Percentiles rank a stretch among this genome's conserved stretches.
Evolutionary conservation across 1,284 basidiomycete genomes (phyloP).

Genomic region (Acaromyces ingoldii): DNA sequence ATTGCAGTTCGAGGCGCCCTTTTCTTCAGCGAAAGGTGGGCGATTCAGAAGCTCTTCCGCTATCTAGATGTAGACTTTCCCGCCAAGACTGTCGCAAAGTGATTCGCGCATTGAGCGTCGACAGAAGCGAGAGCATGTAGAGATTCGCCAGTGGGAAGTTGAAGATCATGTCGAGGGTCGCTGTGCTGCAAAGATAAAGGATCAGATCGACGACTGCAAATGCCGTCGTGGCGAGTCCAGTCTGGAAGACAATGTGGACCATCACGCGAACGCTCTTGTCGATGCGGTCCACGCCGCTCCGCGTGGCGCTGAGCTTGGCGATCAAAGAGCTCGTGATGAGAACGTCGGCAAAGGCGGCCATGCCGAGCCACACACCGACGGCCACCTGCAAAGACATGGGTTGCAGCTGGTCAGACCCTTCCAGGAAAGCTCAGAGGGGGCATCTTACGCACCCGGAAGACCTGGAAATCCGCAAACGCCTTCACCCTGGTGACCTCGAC

Average conservation of each 20-base stretch:
- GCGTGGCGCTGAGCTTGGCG: constrained; percentile 35
- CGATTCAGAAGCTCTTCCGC: too few species aligned
- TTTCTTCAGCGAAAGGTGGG: too few species aligned
- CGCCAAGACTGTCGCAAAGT: too few species aligned
- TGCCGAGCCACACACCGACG: constrained; percentile 41
- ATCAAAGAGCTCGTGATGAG: constrained; percentile 38
- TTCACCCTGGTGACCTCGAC: constrained; percentile 37
- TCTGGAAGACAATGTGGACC: constrained; percentile 41
- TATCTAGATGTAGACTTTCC: too few species aligned
- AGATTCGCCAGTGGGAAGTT: constrained; percentile 46
- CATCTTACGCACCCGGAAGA: too few species aligned
- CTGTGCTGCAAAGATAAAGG: constrained; percentile 33
- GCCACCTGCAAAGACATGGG: too few species aligned
- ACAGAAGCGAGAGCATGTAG: constrained; percentile 45
- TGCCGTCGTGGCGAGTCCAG: constrained; percentile 34
- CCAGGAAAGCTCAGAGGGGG: too few species aligned
- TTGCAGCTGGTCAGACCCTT: too few species aligned
- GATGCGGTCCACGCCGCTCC: constrained; percentile 42
- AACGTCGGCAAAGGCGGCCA: constrained; percentile 37
- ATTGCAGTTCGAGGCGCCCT: too few species aligned
- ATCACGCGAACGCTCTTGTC: constrained; percentile 43
- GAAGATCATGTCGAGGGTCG: constrained; percentile 40
- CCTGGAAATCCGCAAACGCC: constrained; percentile 32
- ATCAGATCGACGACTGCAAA: constrained; percentile 41
- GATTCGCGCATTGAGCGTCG: constrained; percentile 47